Conservation (phyloP, 768 basidiomycete genomes). For the Lactarius psammicola region DNA sequence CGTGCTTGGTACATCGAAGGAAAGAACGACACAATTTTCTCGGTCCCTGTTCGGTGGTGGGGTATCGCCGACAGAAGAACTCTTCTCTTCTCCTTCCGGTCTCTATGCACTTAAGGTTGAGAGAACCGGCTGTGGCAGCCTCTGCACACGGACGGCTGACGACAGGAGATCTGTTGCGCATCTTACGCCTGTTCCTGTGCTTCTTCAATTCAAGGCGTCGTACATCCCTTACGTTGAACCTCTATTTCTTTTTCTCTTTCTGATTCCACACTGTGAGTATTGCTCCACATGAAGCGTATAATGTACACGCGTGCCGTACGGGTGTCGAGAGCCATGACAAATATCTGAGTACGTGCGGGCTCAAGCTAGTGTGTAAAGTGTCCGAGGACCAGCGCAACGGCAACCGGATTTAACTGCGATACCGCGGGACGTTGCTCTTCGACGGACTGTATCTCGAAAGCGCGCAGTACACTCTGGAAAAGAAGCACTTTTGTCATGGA, state of each 20-base stretch:
- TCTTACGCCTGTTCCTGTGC: background rate
- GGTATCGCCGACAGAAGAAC: background rate
- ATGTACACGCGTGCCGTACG: background rate
- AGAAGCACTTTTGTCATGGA: background rate
- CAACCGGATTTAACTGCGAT: background rate
- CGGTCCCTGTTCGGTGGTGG: background rate
- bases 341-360: background rate
- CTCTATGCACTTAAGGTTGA: background rate
- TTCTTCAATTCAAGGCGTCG: background rate
- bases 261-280: background rate
- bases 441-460: background rate
- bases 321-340: background rate
- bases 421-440: background rate
- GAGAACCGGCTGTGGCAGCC: background rate
- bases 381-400: background rate
- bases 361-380: background rate
- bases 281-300: background rate
- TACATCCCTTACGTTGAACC: background rate
- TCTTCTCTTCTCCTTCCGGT: background rate
- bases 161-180: background rate
- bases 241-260: background rate
- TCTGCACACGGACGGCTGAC: background rate
- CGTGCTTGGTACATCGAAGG: background rate
- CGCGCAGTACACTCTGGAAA: background rate
- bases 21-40: background rate